Percentiles rank a stretch among this genome's conserved stretches.
Evolutionary conservation across 352 stramenopile genomes (phyloP).

Genomic region (Phytophthora melonis): DNA sequence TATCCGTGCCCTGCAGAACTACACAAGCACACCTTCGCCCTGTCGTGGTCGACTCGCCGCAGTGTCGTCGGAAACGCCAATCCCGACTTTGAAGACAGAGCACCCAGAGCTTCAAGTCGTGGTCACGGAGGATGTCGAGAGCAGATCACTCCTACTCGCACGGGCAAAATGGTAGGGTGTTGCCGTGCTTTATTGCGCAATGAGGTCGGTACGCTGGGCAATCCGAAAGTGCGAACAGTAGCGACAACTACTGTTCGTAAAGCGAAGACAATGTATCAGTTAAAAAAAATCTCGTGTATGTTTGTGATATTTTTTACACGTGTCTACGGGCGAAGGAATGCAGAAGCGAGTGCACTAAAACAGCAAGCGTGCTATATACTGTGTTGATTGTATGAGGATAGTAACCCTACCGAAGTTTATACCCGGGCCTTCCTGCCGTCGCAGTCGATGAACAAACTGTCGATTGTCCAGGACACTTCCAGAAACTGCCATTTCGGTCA

Average conservation of each 20-base stretch:
- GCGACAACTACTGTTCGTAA: neutral
- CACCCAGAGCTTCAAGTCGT: conserved; percentile 21
- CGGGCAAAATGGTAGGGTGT: too few species aligned
- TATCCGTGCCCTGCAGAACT: conserved; percentile 23
- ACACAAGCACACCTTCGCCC: neutral
- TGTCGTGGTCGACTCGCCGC: neutral
- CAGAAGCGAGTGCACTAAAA: too few species aligned
- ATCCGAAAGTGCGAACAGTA: neutral
- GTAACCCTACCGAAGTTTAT: too few species aligned
- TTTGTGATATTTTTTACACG: too few species aligned
- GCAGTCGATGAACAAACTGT: neutral
- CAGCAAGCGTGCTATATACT: too few species aligned
- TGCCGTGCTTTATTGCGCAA: neutral
- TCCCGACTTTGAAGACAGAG: neutral
- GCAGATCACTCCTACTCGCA: too few species aligned
- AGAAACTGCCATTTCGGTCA: neutral
- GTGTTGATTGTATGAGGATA: too few species aligned
- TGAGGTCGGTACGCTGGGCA: neutral
- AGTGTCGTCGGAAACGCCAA: neutral
- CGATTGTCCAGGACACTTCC: neutral
- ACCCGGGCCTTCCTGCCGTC: neutral
- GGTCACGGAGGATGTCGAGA: conserved; percentile 6
- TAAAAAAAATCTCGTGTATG: too few species aligned
- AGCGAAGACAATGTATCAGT: neutral
- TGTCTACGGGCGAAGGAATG: too few species aligned